Evolutionary conservation across 2,329 filamentous ascomycete species (phyloP).

Genomic region (Boeremia lycopersici): DNA sequence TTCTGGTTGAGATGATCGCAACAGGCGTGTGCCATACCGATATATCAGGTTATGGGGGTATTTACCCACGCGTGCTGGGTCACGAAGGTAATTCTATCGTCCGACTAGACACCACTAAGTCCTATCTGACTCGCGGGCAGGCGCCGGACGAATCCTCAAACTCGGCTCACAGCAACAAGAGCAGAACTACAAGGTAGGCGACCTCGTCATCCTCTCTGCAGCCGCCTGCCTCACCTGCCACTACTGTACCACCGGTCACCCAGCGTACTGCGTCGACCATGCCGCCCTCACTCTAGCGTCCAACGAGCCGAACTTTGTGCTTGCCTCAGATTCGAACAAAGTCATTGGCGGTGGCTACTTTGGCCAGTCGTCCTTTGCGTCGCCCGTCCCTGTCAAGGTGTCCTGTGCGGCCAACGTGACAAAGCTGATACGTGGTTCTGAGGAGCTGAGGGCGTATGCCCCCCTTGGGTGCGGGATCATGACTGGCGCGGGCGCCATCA

Average conservation of each 20-base stretch:
- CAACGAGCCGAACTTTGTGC: slow-evolving; percentile 54
- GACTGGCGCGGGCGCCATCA: slow-evolving; percentile 53
- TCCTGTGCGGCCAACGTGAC: slow-evolving; percentile 54
- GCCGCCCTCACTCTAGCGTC: slow-evolving; percentile 15
- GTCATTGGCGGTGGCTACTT: slow-evolving; percentile 54
- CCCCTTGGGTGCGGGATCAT: slow-evolving; percentile 56
- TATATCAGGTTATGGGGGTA: slow-evolving; percentile 31
- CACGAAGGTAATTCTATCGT: slow-evolving; percentile 52
- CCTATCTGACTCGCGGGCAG: slow-evolving; percentile 5
- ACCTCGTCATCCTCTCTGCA: slow-evolving; percentile 58
- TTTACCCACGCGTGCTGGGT: slow-evolving; percentile 57
- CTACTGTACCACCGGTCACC: slow-evolving; percentile 53
- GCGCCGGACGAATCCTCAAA: slow-evolving; percentile 57
- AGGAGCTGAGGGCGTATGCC: slow-evolving; percentile 51
- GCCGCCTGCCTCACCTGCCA: slow-evolving; percentile 54
- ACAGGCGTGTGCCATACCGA: slow-evolving; percentile 64
- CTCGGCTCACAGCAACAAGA: slow-evolving; percentile 49
- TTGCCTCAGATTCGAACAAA: slow-evolving; percentile 19
- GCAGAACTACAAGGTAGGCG: slow-evolving; percentile 49
- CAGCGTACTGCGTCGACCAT: slow-evolving; percentile 57
- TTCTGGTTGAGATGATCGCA: slow-evolving; percentile 60
- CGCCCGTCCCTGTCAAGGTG: slow-evolving; percentile 48
- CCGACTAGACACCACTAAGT: background rate
- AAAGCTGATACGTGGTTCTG: slow-evolving; percentile 42
- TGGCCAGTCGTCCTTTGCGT: slow-evolving; percentile 55